Base-by-base conservation (phyloP, 2,329 filamentous ascomycete genomes). In the Cladosporium sp. region DNA sequence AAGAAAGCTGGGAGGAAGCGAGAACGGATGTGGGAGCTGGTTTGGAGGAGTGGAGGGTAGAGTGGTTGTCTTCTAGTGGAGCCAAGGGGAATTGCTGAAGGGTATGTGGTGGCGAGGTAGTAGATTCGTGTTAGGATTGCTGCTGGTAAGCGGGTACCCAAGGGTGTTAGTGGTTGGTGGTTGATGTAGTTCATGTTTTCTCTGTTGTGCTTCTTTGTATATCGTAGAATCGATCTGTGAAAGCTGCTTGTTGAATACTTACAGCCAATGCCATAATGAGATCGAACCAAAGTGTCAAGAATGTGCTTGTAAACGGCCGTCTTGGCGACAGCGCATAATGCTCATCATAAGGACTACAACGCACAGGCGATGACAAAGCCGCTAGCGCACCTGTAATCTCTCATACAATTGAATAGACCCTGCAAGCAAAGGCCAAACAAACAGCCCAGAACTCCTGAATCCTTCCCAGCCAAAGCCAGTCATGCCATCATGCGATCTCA, bases 401-500 rank as follows among this genome's bases (percentile, higher is more conserved):
- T 24, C n/a, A 47, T 47, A 47, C n/a, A 47, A 21, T 12, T 4
- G 6, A 5, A 47, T 12, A 3, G 41, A 47, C 41, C 41, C 8
- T 47, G 41, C 41, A 21, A 47, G n/a, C n/a, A 12, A 47, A 47
- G 41, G 15, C 21, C 41, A 12, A 47, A 47, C 10, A n/a, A 47
- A 47, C 41, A 41, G 30, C 34, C 24, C n/a, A 38, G 14, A 41
- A 58, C 34, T 38, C 55, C 55, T 21, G 2, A 26, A 30, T 14
- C 24, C 58, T 30, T 26, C 59, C 59, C 38, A 49, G 52, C 52
- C 52, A 21, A 28, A 58, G 41, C 26, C 58, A 28, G 47, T 61
- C 59, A 49, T 61, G 38, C 38, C 59, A 51, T 34, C 59, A 49
- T 51, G 41, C 15, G 15, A 55, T 47, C n/a, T 47, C 41, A 34